Evolutionary conservation across 805 yeast species (phyloP), one percentile per base, ranked within the genome.

Genomic region (Candida alai): DNA sequence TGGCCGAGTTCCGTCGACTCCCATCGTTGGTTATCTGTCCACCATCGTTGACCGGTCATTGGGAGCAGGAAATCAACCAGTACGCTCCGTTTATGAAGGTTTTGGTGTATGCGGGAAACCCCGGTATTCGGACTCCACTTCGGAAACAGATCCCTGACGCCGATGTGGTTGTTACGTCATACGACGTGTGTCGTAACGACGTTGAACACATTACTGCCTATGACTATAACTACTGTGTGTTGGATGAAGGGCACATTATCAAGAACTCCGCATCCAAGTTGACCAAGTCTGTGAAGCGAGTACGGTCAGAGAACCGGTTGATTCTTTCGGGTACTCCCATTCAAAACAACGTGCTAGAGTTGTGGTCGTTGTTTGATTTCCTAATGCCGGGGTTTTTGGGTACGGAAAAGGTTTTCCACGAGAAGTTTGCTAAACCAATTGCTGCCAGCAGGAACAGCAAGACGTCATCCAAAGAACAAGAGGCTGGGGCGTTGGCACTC

Each of bases 301-400:
- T 90, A 22, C 68, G 72, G 37, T 94, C 97, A 1, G 88, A 90
- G 41, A 98, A 93, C 59, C 65, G 99, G 34, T 71, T 93, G 44
- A 81, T 93, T 25, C 68, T 93, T 41, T 85, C 97, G 0, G 99
- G 99, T 49, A 93, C 99, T 0, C 99, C 99, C 10, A 93, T 93
- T 48, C 99, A 93, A 58, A 93, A 93, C 54, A 93, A 93, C 52
- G 98, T 93, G 3, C 70, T 93, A 27, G 99, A 93, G 58, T 66
- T 93, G 42, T 93, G 99, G 99, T 93, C 98, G 3, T 67, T 93
- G 51, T 93, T 93, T 67, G 98, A 93, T 58, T 93, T 88, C 58
- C 69, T 93, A 57, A 93, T 93, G 99, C 99, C 99, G 2, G 99
- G 99, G 0, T 93, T 93, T 52, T 67, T 93, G 44, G 99, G 99